Evolutionary conservation across 805 yeast species (phyloP).

Genomic region (Vanderwaltozyma verrucispora): DNA sequence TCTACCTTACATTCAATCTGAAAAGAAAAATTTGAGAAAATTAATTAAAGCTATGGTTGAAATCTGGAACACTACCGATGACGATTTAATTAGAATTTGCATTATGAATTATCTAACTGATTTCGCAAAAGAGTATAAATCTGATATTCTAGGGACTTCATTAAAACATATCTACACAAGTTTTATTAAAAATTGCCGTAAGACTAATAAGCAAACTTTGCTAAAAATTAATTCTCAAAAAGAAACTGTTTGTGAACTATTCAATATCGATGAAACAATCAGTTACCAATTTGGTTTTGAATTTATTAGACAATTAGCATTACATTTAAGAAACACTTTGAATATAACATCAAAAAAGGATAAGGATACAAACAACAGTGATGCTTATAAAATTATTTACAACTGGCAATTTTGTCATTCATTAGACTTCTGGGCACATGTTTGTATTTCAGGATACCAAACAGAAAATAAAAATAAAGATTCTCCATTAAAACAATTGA

Average conservation of each 20-base stretch:
- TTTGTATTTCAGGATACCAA: slow-evolving; percentile 59
- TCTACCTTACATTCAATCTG: slow-evolving; percentile 69
- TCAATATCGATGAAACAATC: slow-evolving; percentile 57
- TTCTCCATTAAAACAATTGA: slow-evolving; percentile 66
- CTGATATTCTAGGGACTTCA: slow-evolving; percentile 56
- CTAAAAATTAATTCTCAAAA: slow-evolving; percentile 42
- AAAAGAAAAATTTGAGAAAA: slow-evolving; percentile 68
- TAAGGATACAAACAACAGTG: slow-evolving; percentile 28
- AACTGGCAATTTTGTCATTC: slow-evolving; percentile 97
- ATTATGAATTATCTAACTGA: slow-evolving; percentile 79
- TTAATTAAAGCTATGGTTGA: slow-evolving; percentile 53
- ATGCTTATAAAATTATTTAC: slow-evolving; percentile 74
- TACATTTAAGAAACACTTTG: slow-evolving; percentile 76
- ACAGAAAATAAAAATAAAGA: slow-evolving; percentile 44
- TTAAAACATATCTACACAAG: slow-evolving; percentile 67
- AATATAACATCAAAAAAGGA: slow-evolving; percentile 53
- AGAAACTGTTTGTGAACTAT: slow-evolving; percentile 54
- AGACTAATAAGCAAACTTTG: slow-evolving; percentile 74
- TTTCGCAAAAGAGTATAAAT: slow-evolving; percentile 59
- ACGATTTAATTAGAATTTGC: slow-evolving; percentile 71
- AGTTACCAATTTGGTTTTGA: slow-evolving; percentile 89
- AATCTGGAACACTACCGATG: slow-evolving; percentile 68
- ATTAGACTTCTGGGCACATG: slow-evolving; percentile 94
- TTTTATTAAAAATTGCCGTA: slow-evolving; percentile 69
- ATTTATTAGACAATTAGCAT: slow-evolving; percentile 84